These are phyloP conservation scores for Carex scoparia DNA, from an alignment of 176 grass and related monocot genomes.

Conservation along the genomic window DNA sequence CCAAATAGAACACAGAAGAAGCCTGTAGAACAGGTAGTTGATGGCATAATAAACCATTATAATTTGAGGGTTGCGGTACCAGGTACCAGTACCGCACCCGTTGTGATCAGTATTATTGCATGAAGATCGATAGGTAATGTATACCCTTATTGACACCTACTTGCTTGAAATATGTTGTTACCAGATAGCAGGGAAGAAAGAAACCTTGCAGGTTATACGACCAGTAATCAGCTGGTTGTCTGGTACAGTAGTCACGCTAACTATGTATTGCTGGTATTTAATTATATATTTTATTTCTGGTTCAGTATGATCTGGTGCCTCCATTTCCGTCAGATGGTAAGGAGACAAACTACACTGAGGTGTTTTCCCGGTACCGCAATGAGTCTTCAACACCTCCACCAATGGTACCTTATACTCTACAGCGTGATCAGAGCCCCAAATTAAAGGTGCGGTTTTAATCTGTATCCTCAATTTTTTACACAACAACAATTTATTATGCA, in stretches of 20 bases:
- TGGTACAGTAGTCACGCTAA: background rate
- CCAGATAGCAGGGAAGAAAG: background rate
- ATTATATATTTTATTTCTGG: slow-evolving; percentile 2
- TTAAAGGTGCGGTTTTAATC: background rate
- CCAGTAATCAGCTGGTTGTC: background rate
- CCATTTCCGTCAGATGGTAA: slow-evolving; percentile 1
- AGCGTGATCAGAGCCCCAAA: background rate
- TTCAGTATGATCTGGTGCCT: slow-evolving; percentile 2
- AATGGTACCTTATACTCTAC: background rate
- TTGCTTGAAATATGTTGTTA: background rate
- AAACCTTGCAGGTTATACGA: background rate
- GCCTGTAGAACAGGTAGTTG: slow-evolving; percentile 7
- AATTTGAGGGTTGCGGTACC: background rate
- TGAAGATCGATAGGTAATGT: background rate
- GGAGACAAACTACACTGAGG: slow-evolving; percentile 12
- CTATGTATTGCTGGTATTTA: background rate
- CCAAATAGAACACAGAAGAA: background rate
- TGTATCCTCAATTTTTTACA: background rate
- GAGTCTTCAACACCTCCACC: background rate
- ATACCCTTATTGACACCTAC: background rate
- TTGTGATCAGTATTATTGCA: background rate
- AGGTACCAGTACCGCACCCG: background rate
- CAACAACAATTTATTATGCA: background rate
- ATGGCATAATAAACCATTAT: background rate
- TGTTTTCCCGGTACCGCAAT: background rate